Evolutionary conservation across 345 rosid species (phyloP), one percentile per base, ranked within the genome.

Genomic region (Trapa incisa): DNA sequence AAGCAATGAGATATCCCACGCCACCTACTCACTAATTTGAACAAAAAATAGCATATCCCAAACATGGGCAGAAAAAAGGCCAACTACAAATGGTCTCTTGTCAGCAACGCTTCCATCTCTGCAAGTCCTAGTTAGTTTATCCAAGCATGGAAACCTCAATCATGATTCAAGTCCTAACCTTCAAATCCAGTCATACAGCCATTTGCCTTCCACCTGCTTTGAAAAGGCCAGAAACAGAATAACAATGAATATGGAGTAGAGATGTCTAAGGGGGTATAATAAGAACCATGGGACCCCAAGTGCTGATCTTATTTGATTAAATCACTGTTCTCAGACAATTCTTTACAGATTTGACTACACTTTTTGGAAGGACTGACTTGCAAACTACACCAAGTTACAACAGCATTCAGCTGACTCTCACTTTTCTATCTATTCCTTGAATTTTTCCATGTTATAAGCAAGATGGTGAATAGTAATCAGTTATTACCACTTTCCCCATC

Each of bases 401-500:
- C 53, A n/a, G 67, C 53, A 65, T 15, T 43, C 47, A 36, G 52
- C 35, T 11, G 39, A 2, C 15, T 65, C 48, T 45, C 33, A 22
- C 13, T 65, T 43, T 37, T 15, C 66, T 64, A 64, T 10, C 37
- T 58, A 58, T 11, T 50, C 8, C 4, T 32, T 58, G 7, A 4
- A 0, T 58, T 22, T 58, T 33, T 58, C 38, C 37, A 58, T 6
- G 63, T 58, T 42, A 56, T 56, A 38, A 47, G 56, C 56, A 53
- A 15, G 70, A 81, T 65, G 75, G 82, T 77, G 72, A 81, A 72
- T 67, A 76, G 80, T 68, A 80, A 67, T 83, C 76, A 85, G 82
- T 82, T 79, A 86, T 89, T 88, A 88, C 96, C 96, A 69, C 96
- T 89, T 84, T 92, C 97, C 76, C 89, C 96, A 38, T 92, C 98